Conservation (phyloP, 1,139 yeast species). For the Candida pseudoviswanathii region DNA sequence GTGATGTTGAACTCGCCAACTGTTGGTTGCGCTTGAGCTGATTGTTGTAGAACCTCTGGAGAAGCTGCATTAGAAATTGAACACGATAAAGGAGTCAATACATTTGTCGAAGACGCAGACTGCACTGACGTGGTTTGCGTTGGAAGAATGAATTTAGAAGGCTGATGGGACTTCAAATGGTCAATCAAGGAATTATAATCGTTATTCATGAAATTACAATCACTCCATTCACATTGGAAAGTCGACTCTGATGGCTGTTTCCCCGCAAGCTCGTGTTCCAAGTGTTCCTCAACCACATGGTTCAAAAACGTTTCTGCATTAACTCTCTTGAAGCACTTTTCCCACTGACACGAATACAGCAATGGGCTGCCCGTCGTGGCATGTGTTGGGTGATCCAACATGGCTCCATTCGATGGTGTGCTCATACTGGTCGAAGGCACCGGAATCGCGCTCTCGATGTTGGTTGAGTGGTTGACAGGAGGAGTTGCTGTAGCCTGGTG, state of each 20-base stretch:
- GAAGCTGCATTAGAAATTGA: constrained; percentile 8
- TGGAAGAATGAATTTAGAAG: constrained; percentile 16
- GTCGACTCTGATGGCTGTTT: constrained; percentile 2
- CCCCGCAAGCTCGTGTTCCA: constrained; percentile 30
- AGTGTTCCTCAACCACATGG: constrained; percentile 62
- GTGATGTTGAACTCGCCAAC: constrained; percentile 30
- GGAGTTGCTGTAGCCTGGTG: not conserved
- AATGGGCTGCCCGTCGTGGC: not conserved
- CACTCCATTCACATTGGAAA: constrained; percentile 71
- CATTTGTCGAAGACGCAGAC: constrained; percentile 6
- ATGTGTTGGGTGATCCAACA: not conserved
- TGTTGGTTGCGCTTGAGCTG: constrained; percentile 6
- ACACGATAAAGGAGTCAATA: constrained; percentile 20
- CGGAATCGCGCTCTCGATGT: not conserved
- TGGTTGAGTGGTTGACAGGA: not conserved
- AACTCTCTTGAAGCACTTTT: constrained; percentile 46
- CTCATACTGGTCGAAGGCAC: not conserved
- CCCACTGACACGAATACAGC: constrained; percentile 54
- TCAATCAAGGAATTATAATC: constrained; percentile 55
- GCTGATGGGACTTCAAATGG: constrained; percentile 62
- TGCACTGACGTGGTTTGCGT: not conserved
- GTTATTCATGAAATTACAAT: constrained; percentile 59
- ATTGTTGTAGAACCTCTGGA: not conserved
- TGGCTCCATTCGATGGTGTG: not conserved
- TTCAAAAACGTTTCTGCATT: constrained; percentile 49